A percentile compares a stretch with the other conserved stretches of the same genome.
Conservation (phyloP, 345 rosid genomes). For the Trapa bicornis region DNA sequence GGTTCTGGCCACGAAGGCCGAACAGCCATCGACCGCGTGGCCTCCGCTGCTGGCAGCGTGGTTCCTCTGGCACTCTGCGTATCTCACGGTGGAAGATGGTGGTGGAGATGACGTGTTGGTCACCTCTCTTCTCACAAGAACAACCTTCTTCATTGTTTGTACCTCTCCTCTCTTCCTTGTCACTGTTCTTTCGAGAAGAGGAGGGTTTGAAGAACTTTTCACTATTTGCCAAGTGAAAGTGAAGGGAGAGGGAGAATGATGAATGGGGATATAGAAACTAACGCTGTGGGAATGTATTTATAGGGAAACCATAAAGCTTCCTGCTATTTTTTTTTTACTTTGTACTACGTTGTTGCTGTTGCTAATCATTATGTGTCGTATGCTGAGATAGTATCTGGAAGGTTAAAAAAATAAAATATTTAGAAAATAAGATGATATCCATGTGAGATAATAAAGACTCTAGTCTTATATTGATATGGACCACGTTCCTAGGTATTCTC, state of each 20-base stretch:
- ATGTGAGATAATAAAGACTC: too few species aligned
- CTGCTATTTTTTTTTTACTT: too few species aligned
- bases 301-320: background rate
- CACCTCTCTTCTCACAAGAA: background rate
- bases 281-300: background rate
- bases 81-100: background rate
- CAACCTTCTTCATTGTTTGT: slow-evolving; percentile 1
- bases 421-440: too few species aligned
- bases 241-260: background rate
- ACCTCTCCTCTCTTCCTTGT: background rate
- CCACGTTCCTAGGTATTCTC: too few species aligned
- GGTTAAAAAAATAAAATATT: too few species aligned
- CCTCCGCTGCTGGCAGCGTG: slow-evolving; percentile 11
- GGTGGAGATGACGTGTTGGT: background rate
- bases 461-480: too few species aligned
- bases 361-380: too few species aligned
- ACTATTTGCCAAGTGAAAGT: background rate
- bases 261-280: background rate
- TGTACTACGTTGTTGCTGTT: too few species aligned
- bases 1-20: slow-evolving; percentile 3
- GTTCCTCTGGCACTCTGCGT: slow-evolving; percentile 15
- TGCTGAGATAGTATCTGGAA: too few species aligned
- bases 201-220: background rate
- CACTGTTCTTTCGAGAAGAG: background rate
- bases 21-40: slow-evolving; percentile 10